These are phyloP conservation scores for Trichomonascus vanleenenianus DNA, from an alignment of 805 yeast species.

Conservation along the genomic window DNA sequence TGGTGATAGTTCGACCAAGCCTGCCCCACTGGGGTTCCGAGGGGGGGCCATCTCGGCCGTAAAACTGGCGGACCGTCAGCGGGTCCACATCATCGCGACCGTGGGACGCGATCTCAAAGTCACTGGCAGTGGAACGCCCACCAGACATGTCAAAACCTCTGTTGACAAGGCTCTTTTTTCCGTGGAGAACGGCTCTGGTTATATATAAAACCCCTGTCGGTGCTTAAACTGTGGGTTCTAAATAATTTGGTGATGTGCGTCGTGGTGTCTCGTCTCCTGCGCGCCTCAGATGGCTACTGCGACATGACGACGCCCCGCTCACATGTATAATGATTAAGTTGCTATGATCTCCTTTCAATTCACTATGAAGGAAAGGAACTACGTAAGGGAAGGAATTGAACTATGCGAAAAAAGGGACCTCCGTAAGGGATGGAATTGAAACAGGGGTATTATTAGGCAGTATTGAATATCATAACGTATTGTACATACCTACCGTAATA, in stretches of 20 bases:
- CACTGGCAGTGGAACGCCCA: constrained; percentile 1
- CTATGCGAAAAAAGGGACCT: too few species aligned
- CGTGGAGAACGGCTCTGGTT: not conserved
- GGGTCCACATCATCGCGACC: constrained; percentile 6
- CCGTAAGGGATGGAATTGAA: not conserved
- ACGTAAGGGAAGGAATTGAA: too few species aligned
- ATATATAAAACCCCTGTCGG: not conserved
- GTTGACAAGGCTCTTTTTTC: not conserved
- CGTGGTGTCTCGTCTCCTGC: too few species aligned
- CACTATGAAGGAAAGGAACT: too few species aligned
- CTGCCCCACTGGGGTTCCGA: not conserved
- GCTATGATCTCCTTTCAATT: too few species aligned
- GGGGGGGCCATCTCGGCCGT: constrained; percentile 5
- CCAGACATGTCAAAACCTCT: not conserved
- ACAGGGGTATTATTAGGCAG: too few species aligned
- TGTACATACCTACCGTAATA: too few species aligned
- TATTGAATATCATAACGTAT: not conserved
- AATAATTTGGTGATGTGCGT: too few species aligned
- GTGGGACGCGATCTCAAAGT: constrained; percentile 9
- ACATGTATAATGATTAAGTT: too few species aligned
- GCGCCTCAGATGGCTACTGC: too few species aligned
- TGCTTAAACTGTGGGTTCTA: not conserved
- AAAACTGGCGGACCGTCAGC: constrained; percentile 9
- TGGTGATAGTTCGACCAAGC: constrained; percentile 4
- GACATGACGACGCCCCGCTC: too few species aligned